These are phyloP conservation scores for Microbotryomycetes sp. DNA, from an alignment of 1,284 basidiomycete genomes.

Conservation along the genomic window DNA sequence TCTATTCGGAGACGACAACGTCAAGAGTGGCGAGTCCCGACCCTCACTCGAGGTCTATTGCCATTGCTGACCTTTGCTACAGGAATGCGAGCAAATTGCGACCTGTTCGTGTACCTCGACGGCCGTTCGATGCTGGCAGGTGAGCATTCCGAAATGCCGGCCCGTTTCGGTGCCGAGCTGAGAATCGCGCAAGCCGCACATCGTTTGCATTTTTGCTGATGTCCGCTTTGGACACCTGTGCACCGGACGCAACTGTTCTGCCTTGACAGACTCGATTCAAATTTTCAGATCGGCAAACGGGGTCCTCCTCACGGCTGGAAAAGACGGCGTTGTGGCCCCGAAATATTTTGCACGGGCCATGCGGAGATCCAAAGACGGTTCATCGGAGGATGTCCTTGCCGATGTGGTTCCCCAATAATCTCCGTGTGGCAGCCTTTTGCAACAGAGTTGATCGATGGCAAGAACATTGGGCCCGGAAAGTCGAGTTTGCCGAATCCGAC, in stretches of 20 bases:
- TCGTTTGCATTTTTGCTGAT: no score
- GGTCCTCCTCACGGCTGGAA: constrained; percentile 71
- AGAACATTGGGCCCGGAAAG: no score
- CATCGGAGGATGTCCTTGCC: no score
- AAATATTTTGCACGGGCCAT: constrained; percentile 60
- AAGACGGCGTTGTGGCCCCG: constrained; percentile 51
- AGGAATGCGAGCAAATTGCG: constrained; percentile 70
- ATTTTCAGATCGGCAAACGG: constrained; percentile 74
- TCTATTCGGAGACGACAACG: constrained; percentile 49
- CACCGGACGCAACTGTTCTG: background rate
- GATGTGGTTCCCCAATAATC: no score
- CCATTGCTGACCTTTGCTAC: background rate
- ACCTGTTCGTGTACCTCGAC: constrained; percentile 68
- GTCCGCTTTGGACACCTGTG: background rate
- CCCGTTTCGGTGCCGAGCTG: no score
- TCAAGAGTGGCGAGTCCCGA: constrained; percentile 59
- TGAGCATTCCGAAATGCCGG: no score
- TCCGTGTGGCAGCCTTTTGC: no score
- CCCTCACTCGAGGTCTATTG: background rate
- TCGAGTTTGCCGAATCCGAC: no score
- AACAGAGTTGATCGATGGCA: no score
- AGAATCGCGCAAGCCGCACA: no score
- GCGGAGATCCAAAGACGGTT: background rate
- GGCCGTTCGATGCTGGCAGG: constrained; percentile 56
- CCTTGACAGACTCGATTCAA: constrained; percentile 52